Evolutionary conservation across 441 rosid species (phyloP).

Genomic region (Metrosideros polymorpha): DNA sequence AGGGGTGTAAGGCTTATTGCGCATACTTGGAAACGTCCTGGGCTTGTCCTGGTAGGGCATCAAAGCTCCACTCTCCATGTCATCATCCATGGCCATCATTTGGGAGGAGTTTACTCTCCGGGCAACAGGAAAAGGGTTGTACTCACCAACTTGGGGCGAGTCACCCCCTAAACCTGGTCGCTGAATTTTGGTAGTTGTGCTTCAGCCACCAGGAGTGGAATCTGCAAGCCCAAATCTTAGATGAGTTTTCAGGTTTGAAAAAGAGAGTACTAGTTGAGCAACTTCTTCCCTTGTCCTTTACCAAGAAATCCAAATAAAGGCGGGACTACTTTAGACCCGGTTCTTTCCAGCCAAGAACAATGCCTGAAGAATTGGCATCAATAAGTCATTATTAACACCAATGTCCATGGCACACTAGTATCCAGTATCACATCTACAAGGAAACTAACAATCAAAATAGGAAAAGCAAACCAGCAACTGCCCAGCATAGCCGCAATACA

Average conservation of each 20-base stretch:
- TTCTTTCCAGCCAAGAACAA: background rate
- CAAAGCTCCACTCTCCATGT: conserved; percentile 68
- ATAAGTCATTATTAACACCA: background rate
- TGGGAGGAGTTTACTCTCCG: conserved; percentile 41
- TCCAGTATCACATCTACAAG: background rate
- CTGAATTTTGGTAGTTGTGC: conserved; percentile 37
- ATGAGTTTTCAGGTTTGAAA: background rate
- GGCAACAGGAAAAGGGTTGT: conserved; percentile 27
- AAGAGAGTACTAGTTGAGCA: background rate
- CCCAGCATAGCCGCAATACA: background rate
- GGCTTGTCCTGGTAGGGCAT: conserved; percentile 72
- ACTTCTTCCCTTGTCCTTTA: background rate
- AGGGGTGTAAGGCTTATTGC: conserved; percentile 68
- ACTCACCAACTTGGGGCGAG: conserved; percentile 49
- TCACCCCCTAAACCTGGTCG: conserved; percentile 58
- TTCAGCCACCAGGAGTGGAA: conserved; percentile 13
- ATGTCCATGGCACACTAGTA: background rate
- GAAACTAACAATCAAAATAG: background rate
- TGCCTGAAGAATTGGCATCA: background rate
- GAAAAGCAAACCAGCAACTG: background rate
- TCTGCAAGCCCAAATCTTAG: background rate
- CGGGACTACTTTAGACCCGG: too few species aligned
- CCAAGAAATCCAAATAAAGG: background rate
- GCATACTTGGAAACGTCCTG: conserved; percentile 90
- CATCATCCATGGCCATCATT: conserved; percentile 80